Base-by-base conservation (phyloP, 164 flowering plant genomes). In the Taxillus chinensis region DNA sequence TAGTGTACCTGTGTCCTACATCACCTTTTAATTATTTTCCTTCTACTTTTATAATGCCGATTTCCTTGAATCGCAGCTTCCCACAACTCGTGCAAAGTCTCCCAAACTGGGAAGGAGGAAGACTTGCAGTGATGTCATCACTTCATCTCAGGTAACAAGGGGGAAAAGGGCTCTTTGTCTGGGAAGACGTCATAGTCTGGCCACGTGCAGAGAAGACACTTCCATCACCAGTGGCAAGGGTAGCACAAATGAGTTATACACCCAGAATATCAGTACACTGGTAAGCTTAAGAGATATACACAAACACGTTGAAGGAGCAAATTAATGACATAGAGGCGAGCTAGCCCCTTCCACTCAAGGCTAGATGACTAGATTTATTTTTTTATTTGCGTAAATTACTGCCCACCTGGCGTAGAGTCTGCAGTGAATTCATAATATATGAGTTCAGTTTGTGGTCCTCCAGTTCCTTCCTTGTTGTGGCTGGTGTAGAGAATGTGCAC, bases 51-150 rank as follows among this genome's bases (percentile, higher is more conserved):
- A 48, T 48, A 11, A 48, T 8, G 13, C 38, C 41, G 27, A 38
- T 65, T 57, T 41, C 41, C 54, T 59, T 55, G 12, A 5, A 8
- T 63, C 39, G 50, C 71, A 81, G 83, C 54, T 72, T 38, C 85
- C 85, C 41, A 70, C 79, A 52, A 80, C 83, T 55, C 79, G 79
- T 55, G 74, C 83, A 57, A 77, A 71, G 64, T 80, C 83, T 13
- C 83, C 83, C 8, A 80, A 77, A 66, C 71, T 80, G 50, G 79
- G 81, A 9, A 65, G 83, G 11, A 75, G 83, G 62, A 80, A 77
- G 71, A 75, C 79, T 69, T 69, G 54, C 45, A 54, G 57, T 54
- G 39, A 54, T 54, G 57, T 27, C 3, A 39, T 54, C 57, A 0
- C 57, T 13, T 17, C 57, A 17, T 17, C 39, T 27, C 12, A 17